Percentiles rank a stretch among this genome's conserved stretches.
phyloP scores from a whole-genome alignment of 208 protist species.

The Trypanosomatidae sp. region DNA sequence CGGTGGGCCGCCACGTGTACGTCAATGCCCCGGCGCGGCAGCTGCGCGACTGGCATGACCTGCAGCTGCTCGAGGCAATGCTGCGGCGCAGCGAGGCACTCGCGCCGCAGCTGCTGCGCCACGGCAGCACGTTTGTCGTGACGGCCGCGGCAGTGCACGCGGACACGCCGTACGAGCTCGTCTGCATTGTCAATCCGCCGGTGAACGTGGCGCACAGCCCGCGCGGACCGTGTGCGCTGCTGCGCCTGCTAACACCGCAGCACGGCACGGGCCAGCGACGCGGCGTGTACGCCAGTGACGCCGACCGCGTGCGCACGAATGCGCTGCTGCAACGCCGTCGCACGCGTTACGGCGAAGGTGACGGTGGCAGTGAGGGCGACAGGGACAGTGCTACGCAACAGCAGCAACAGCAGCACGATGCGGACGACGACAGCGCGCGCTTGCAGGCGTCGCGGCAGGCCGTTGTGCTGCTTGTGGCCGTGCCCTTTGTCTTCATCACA shows the following conservation, averaged over 20 bases:
- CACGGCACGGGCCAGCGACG: background rate
- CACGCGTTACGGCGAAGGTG: background rate
- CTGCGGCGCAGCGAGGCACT: conserved; percentile 3
- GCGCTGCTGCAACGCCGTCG: conserved; percentile 3
- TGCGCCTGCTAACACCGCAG: conserved; percentile 5
- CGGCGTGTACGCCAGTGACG: no score
- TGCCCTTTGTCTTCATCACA: conserved; percentile 66
- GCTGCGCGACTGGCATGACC: conserved; percentile 34
- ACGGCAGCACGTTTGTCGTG: conserved; percentile 7
- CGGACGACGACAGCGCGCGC: background rate
- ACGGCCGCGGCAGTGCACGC: conserved; percentile 26
- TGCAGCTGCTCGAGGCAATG: conserved; percentile 26
- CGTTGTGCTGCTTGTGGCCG: conserved; percentile 17
- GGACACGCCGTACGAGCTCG: conserved; percentile 48
- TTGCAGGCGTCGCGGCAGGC: background rate
- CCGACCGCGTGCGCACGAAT: no score
- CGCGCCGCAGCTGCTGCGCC: no score
- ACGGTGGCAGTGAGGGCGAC: background rate
- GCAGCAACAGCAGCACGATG: background rate
- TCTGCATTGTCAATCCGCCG: conserved; percentile 60
- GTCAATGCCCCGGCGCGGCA: conserved; percentile 40
- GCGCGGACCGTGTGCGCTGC: conserved; percentile 30
- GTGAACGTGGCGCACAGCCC: conserved; percentile 7
- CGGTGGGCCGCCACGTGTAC: conserved; percentile 41
- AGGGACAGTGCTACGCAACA: background rate